Base-by-base conservation (phyloP, 352 stramenopile species). In the Pythium coloratum region DNA sequence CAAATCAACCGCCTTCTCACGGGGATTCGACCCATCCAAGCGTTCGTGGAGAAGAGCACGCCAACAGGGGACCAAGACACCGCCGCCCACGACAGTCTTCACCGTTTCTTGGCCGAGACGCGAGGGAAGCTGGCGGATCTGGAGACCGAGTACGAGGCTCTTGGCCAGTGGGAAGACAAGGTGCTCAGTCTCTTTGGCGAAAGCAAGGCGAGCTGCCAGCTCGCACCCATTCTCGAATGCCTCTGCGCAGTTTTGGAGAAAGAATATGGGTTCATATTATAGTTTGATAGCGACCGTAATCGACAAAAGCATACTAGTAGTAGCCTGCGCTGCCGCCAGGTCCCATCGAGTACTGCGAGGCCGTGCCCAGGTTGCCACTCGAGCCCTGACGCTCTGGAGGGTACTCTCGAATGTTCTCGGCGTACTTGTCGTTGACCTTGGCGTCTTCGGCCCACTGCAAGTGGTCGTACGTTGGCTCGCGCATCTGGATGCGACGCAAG, bases 361-460 rank as follows among this genome's bases (percentile, higher is more conserved):
- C 82, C n/a, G 70, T 70, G 16, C 78, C 70, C 61, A 91, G 59
- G 49, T 90, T 81, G 12, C 63, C 68, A 18, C 76, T 71, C 13
- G 77, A 80, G 33, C 82, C 72, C 32, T 84, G 70, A 42, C 62
- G 50, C 68, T 87, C 65, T 16, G 60, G 32, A 18, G 89, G 80
- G 57, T 91, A 97, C 64, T 97, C 86, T 44, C 90, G 88, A 62
- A 97, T 97, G 68, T 96, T 97, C 59, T 76, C 74, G 26, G 91
- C 84, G 54, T 97, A 96, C 49, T 82, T 76, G 33, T 94, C 83
- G 55, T 95, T 94, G 55, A 88, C 77, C 57, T 89, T 86, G 33
- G 90, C 90, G 18, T 97, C 89, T 64, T 96, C 82, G 44, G 94
- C 86, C 92, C 92, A 97, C 64, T 97, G 83, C 44, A 92, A 47